Evolutionary conservation across 2,329 filamentous ascomycete species (phyloP).

Genomic region (Diaporthe sp.): DNA sequence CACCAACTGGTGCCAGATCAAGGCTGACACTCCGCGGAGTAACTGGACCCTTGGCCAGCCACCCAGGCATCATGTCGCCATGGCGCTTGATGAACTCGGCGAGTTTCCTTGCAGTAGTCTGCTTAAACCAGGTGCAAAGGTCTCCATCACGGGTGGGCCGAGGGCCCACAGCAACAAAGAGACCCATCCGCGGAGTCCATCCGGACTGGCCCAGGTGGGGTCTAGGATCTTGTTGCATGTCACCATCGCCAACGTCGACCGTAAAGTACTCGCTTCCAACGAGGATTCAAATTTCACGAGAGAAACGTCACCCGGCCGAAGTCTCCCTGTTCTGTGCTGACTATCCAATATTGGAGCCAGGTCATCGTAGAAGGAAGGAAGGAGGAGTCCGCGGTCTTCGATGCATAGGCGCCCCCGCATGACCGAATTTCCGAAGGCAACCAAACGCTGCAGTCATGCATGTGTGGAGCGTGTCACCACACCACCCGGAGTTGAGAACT

Average conservation of each 20-base stretch:
- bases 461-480: conserved; percentile 28
- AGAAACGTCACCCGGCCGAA: not conserved
- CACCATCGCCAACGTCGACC: conserved; percentile 23
- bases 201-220: conserved; percentile 15
- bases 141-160: conserved; percentile 1
- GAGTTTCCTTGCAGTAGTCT: not conserved
- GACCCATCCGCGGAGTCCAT: conserved; percentile 20
- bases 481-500: not conserved
- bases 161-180: not conserved
- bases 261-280: not conserved
- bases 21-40: conserved; percentile 23
- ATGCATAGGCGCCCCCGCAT: not conserved
- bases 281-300: conserved; percentile 1
- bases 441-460: conserved; percentile 11
- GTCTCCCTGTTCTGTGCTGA: not conserved
- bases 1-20: conserved; percentile 29
- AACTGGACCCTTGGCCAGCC: not conserved
- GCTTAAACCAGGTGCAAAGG: not conserved
- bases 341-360: not conserved
- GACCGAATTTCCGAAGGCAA: not conserved
- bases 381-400: not conserved
- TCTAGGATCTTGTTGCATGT: conserved; percentile 1
- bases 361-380: not conserved
- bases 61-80: not conserved
- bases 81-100: not conserved